A percentile compares a stretch with the other conserved stretches of the same genome.
phyloP scores from a whole-genome alignment of 805 yeast genomes.

The Torulaspora franciscae region DNA sequence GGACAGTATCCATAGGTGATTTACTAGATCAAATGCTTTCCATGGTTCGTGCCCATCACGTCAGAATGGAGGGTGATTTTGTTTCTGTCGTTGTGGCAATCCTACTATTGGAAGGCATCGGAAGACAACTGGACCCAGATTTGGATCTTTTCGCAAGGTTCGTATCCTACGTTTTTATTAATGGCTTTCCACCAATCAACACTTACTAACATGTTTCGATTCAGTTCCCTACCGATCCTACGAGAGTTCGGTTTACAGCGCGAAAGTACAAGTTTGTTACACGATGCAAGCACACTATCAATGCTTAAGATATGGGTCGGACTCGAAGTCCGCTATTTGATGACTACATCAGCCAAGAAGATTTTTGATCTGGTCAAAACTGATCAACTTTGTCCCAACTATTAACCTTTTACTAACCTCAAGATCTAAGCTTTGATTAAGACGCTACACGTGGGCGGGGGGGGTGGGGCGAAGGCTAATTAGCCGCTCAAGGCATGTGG shows the following conservation, averaged over 20 bases:
- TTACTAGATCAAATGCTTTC: constrained; percentile 76
- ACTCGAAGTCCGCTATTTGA: constrained; percentile 79
- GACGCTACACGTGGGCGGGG: constrained; percentile 4
- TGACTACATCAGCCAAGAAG: constrained; percentile 77
- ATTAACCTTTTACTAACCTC: constrained; percentile 28
- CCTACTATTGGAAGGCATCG: constrained; percentile 86
- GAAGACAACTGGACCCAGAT: constrained; percentile 88
- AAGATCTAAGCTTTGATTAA: not conserved
- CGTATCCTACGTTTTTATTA: constrained; percentile 47
- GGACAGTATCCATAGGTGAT: constrained; percentile 89
- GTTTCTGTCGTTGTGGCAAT: constrained; percentile 94
- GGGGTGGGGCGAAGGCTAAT: constrained; percentile 2
- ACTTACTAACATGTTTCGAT: constrained; percentile 12
- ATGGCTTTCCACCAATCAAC: constrained; percentile 25
- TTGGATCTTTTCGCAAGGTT: constrained; percentile 94
- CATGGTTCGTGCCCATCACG: constrained; percentile 93
- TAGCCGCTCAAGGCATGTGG: constrained; percentile 6
- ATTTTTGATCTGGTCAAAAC: constrained; percentile 53
- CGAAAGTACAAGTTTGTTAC: constrained; percentile 56
- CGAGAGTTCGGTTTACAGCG: constrained; percentile 69
- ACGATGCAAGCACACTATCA: constrained; percentile 56
- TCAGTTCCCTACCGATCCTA: constrained; percentile 75
- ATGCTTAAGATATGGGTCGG: constrained; percentile 92
- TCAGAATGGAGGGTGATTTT: constrained; percentile 95
- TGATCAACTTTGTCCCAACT: constrained; percentile 63